These are phyloP conservation scores for Rhizopus microsporus DNA, from an alignment of 371 early-diverging fungal species.

Conservation along the genomic window DNA sequence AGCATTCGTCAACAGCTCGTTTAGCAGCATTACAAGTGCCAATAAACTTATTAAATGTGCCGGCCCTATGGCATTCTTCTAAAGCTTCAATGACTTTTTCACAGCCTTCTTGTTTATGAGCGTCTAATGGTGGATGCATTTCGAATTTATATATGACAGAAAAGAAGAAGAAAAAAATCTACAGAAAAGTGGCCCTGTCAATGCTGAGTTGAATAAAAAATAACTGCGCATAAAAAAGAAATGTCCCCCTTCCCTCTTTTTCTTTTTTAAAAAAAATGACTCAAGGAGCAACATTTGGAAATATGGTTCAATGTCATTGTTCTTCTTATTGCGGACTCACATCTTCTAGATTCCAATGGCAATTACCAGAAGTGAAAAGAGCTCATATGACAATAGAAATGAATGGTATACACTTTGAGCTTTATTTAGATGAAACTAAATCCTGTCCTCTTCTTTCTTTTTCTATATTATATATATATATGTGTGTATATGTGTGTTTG, in stretches of 20 bases:
- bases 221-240: background rate
- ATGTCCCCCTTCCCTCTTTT: background rate
- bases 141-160: background rate
- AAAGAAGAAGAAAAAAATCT: slow-evolving; percentile 3
- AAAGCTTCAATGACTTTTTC: slow-evolving; percentile 45
- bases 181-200: background rate
- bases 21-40: slow-evolving; percentile 48
- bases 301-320: slow-evolving; percentile 9
- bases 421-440: no score
- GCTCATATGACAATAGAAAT: background rate
- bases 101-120: slow-evolving; percentile 48
- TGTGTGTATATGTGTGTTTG: no score
- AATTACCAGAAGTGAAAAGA: slow-evolving; percentile 8
- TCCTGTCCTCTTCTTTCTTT: no score
- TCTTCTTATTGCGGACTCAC: background rate
- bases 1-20: slow-evolving; percentile 38
- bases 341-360: slow-evolving; percentile 4
- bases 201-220: background rate
- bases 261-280: background rate
- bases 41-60: slow-evolving; percentile 47
- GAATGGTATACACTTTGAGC: background rate
- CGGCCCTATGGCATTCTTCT: slow-evolving; percentile 45
- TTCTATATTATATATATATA: no score
- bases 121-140: slow-evolving; percentile 52
- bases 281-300: background rate